Evolutionary conservation across 176 grass and related monocot species (phyloP).

Genomic region (Phragmites australis): DNA sequence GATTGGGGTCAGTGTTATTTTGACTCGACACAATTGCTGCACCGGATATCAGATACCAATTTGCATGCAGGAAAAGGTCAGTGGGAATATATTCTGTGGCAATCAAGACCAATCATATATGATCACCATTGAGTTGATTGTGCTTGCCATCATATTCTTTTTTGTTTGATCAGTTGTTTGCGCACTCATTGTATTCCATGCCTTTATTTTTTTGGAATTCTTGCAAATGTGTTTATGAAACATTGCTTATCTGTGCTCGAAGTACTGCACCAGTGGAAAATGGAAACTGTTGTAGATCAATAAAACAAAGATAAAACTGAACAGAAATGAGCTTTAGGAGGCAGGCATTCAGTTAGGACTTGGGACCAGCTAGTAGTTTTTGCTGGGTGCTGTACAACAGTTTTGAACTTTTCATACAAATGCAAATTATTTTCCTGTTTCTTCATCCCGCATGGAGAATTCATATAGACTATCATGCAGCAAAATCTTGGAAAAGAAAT

Average conservation of each 20-base stretch:
- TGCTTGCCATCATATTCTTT: slow-evolving; percentile 1
- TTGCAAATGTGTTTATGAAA: not conserved
- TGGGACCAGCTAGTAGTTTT: not conserved
- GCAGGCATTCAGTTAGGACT: not conserved
- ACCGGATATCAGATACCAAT: not conserved
- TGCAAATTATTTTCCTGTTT: not conserved
- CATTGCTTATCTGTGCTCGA: not conserved
- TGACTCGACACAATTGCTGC: not conserved
- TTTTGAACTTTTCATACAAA: slow-evolving; percentile 5
- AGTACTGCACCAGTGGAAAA: not conserved
- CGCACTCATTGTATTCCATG: not conserved
- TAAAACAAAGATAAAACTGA: not conserved
- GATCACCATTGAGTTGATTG: not conserved
- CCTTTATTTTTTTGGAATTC: not conserved
- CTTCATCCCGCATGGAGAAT: not conserved
- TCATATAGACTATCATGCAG: not conserved
- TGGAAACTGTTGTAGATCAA: slow-evolving; percentile 6
- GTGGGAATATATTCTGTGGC: slow-evolving; percentile 22
- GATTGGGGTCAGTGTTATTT: slow-evolving; percentile 19
- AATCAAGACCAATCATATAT: slow-evolving; percentile 4
- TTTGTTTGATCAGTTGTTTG: slow-evolving; percentile 16
- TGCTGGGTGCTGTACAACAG: not conserved
- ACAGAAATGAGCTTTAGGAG: not conserved
- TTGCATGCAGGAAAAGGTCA: slow-evolving; percentile 1
- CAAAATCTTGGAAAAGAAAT: not conserved